Evolutionary conservation across 768 basidiomycete genomes (phyloP).

Genomic region (Suillus hirtellus): DNA sequence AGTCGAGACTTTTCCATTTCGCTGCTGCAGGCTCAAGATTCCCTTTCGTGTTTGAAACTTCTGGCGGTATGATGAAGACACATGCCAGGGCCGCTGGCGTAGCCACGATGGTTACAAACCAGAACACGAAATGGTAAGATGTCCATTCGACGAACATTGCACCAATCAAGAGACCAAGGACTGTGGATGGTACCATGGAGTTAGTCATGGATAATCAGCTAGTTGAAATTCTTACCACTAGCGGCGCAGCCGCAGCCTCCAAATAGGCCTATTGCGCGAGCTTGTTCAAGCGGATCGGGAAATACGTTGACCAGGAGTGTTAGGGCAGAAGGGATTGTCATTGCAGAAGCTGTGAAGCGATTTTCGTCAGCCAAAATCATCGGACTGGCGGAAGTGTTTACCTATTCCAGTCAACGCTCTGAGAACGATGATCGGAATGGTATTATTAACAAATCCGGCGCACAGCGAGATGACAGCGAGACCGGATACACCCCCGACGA

Average conservation of each 20-base stretch:
- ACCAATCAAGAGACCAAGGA: constrained; percentile 44
- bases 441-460: constrained; percentile 46
- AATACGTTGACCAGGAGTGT: constrained; percentile 51
- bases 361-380: constrained; percentile 6
- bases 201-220: neutral
- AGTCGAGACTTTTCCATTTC: constrained; percentile 37
- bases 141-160: constrained; percentile 42
- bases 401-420: constrained; percentile 53
- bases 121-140: constrained; percentile 54
- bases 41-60: constrained; percentile 11
- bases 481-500: constrained; percentile 39
- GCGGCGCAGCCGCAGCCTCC: constrained; percentile 48
- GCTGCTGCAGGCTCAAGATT: neutral
- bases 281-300: constrained; percentile 46
- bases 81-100: constrained; percentile 32
- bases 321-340: constrained; percentile 53
- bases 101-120: constrained; percentile 43
- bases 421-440: constrained; percentile 50
- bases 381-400: constrained; percentile 16
- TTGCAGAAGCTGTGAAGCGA: constrained; percentile 39
- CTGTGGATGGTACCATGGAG: constrained; percentile 21
- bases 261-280: constrained; percentile 48
- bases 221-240: constrained; percentile 32
- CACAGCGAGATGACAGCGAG: constrained; percentile 47
- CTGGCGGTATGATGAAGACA: constrained; percentile 37